phyloP scores from a whole-genome alignment of 768 basidiomycete genomes.

The Pholiota conissans region DNA sequence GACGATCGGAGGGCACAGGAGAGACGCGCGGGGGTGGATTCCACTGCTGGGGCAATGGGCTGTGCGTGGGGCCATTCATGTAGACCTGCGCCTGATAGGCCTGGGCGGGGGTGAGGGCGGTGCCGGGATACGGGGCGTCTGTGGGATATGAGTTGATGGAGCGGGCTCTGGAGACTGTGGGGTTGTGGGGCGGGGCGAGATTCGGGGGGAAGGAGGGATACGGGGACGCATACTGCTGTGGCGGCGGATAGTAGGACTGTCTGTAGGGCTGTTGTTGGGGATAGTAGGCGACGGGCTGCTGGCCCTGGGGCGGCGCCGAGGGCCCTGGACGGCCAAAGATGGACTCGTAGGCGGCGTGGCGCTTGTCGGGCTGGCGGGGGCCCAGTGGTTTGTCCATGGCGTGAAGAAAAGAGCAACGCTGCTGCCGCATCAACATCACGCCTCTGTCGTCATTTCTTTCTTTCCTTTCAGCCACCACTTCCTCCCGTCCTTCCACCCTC shows the following conservation, averaged over 20 bases:
- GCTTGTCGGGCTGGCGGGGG: constrained; percentile 68
- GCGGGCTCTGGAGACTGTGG: constrained; percentile 44
- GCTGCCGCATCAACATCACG: not conserved
- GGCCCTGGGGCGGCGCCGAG: constrained; percentile 21
- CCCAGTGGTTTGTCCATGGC: constrained; percentile 54
- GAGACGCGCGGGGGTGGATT: constrained; percentile 27
- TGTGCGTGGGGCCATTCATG: constrained; percentile 38
- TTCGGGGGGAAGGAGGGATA: constrained; percentile 25
- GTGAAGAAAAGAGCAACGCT: constrained; percentile 6
- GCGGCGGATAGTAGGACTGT: constrained; percentile 40
- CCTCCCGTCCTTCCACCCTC: not conserved
- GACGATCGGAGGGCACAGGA: constrained; percentile 25
- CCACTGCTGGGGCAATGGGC: constrained; percentile 17
- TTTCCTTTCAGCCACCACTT: not conserved
- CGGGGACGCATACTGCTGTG: constrained; percentile 25
- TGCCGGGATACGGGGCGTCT: constrained; percentile 41
- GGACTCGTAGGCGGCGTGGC: constrained; percentile 79
- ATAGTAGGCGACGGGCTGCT: constrained; percentile 21
- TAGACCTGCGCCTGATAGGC: constrained; percentile 80
- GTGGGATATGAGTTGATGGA: constrained; percentile 47
- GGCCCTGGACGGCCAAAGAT: constrained; percentile 77
- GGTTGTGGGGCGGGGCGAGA: constrained; percentile 37
- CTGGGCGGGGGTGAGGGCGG: constrained; percentile 73
- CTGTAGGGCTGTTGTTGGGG: constrained; percentile 28
- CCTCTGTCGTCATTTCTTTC: not conserved